These are phyloP conservation scores for Echeveria elegans DNA, from an alignment of 164 flowering plant genomes.

Conservation along the genomic window DNA sequence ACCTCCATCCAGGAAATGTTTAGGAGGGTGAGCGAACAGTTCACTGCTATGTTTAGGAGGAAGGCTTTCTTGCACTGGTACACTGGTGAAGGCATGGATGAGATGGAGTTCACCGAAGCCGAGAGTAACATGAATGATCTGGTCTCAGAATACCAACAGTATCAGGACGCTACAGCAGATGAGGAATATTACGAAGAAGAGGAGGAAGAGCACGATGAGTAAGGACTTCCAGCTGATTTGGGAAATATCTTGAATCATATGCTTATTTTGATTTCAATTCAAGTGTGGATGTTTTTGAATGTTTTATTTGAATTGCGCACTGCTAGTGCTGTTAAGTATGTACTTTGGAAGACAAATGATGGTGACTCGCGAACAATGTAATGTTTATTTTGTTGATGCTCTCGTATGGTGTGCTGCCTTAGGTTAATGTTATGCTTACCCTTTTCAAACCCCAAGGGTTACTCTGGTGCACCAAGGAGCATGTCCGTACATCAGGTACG, in stretches of 20 bases:
- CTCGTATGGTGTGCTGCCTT: background rate
- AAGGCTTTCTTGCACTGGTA: constrained; percentile 12
- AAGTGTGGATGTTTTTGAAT: background rate
- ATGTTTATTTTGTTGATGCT: background rate
- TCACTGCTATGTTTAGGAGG: constrained; percentile 13
- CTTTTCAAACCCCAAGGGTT: too few relatives aligned
- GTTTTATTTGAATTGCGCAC: constrained; percentile 1
- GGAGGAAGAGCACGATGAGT: constrained; percentile 8
- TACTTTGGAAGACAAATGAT: background rate
- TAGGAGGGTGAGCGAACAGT: constrained; percentile 11
- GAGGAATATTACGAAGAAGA: constrained; percentile 10
- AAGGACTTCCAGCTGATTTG: background rate
- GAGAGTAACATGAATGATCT: constrained; percentile 12
- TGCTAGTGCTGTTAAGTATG: background rate
- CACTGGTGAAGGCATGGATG: constrained; percentile 11
- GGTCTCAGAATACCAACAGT: constrained; percentile 10
- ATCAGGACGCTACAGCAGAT: constrained; percentile 10
- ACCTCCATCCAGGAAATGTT: constrained; percentile 12
- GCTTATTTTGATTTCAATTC: background rate
- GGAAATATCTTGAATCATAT: background rate
- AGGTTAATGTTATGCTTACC: too few relatives aligned
- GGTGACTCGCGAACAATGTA: background rate
- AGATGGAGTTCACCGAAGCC: constrained; percentile 11
- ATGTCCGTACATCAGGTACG: too few relatives aligned
- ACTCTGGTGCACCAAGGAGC: too few relatives aligned